Percentiles rank a stretch among this genome's conserved stretches.
These are phyloP conservation scores for Cladosporium sp. DNA, from an alignment of 2,329 filamentous ascomycete genomes.

Conservation along the genomic window DNA sequence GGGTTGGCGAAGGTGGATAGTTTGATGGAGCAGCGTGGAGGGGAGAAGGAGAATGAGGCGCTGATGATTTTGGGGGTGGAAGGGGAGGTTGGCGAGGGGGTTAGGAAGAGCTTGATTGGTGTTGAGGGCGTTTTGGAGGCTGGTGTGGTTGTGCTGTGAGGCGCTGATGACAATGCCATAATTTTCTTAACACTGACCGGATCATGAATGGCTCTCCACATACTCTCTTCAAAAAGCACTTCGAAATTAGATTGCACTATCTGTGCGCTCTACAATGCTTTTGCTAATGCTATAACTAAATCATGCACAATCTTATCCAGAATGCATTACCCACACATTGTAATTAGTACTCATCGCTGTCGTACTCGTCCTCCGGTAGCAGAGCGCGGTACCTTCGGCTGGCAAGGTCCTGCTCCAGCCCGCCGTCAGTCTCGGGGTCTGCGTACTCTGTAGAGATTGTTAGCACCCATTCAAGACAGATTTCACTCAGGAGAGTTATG, in stretches of 20 bases:
- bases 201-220: too few species aligned
- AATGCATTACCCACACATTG: neutral
- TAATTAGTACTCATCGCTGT: slow-evolving; percentile 58
- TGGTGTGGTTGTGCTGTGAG: slow-evolving; percentile 43
- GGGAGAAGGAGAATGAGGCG: slow-evolving; percentile 54
- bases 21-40: slow-evolving; percentile 12
- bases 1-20: slow-evolving; percentile 12
- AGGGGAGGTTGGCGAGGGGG: slow-evolving; percentile 54
- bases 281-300: neutral
- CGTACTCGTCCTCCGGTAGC: slow-evolving; percentile 68
- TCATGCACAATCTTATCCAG: neutral
- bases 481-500: neutral
- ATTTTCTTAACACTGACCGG: too few species aligned
- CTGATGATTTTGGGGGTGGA: slow-evolving; percentile 77
- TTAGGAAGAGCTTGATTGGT: slow-evolving; percentile 44
- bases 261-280: neutral
- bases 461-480: slow-evolving; percentile 14
- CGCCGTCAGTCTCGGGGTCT: slow-evolving; percentile 80
- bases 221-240: too few species aligned
- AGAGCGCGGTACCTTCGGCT: slow-evolving; percentile 71
- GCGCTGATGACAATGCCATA: too few species aligned
- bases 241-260: too few species aligned
- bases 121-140: slow-evolving; percentile 49
- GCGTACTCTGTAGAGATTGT: slow-evolving; percentile 57
- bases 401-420: slow-evolving; percentile 81